Base-by-base conservation (phyloP, 2,329 filamentous ascomycete genomes). In the Chaetothyriales sp. region DNA sequence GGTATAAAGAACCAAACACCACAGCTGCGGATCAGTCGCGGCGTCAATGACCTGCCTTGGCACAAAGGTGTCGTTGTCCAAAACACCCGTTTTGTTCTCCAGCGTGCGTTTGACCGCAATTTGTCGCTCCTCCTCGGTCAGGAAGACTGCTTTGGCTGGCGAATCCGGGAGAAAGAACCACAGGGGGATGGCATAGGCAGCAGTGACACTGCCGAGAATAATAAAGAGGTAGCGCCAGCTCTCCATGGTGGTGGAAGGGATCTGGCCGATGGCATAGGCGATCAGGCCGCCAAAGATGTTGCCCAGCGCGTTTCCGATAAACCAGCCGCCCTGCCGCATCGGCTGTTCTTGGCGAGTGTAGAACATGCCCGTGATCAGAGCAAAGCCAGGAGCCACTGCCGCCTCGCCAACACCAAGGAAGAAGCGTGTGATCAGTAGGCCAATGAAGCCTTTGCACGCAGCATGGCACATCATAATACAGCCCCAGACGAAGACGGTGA, bases 1-100 rank as follows among this genome's bases (percentile, higher is more conserved):
- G 1, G 73, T 71, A 60, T 74, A 69, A 20, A 78, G 55, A 51
- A 78, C 76, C 5, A 80, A 58, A 18, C 79, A 65, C 76, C 77
- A 81, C 0, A 75, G 75, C 63, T 80, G 79, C 0, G 74, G 69
- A 56, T 81, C 78, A 3, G 62, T 46, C 1, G 71, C 59, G 0
- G 71, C 71, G 59, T 77, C 71, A 51, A 65, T 63, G 3, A 70
- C 67, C 59, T 73, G 72, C 28, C 68, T 64, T 61, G 58, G 62
- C 47, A 70, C 68, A 60, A 73, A 73, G 19, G 72, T 64, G 9
- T 67, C 65, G 55, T 74, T 77, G 60, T 77, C 51, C 19, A 48
- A 75, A 46, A 78, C 68, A 1, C 76, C 76, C 51, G 74, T 70
- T n/a, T 68, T 63, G 55, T 79, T 78, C 3, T 62, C 63, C 0